Evolutionary conservation across 2,329 filamentous ascomycete genomes (phyloP), one percentile per base, ranked within the genome.

Genomic region (Exophiala dermatitidis): DNA sequence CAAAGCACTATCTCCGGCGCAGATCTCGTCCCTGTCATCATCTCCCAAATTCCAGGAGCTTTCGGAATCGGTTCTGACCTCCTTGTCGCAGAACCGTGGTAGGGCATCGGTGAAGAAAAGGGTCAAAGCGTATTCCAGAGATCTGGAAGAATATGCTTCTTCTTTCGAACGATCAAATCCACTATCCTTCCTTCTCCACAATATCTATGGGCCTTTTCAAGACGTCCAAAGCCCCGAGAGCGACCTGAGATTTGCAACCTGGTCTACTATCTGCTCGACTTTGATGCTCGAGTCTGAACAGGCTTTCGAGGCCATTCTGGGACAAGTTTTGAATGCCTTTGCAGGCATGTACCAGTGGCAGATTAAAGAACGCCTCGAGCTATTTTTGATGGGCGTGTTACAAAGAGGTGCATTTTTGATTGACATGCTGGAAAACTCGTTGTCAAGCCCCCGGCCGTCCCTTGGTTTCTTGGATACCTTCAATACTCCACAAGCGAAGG

Each of bases 321-420:
- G 88, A 59, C 85, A 87, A 45, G 82, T 96, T 33, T 78, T 98
- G 47, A 90, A 93, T 68, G 84, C 88, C 52, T 97, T 90, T 87
- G 84, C 88, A 48, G 78, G 83, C 52, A 87, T 90, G 78, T 83
- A 88, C 58, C 85, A 90, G 69, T 97, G 91, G 90, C 86, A 88
- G 38, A 89, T 89, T 53, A 90, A 86, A 64, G 82, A 85, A 61
- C 93, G 90, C 60, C 83, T 98, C 76, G 90, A 96, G 71, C 86
- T 89, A 71, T 97, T 91, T 68, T 80, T 98, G 8, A 93, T 95
- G 87, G 88, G 93, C 67, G 88, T 94, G 56, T 80, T 98, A 32
- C 88, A 95, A 70, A 87, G 94, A 63, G 93, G 93, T 61, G 86
- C 90, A 37, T 96, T 96, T 66, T 76, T 97, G 53, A 77, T 96